Evolutionary conservation across 2,329 filamentous ascomycete species (phyloP).

Genomic region (Dothistroma septosporum): DNA sequence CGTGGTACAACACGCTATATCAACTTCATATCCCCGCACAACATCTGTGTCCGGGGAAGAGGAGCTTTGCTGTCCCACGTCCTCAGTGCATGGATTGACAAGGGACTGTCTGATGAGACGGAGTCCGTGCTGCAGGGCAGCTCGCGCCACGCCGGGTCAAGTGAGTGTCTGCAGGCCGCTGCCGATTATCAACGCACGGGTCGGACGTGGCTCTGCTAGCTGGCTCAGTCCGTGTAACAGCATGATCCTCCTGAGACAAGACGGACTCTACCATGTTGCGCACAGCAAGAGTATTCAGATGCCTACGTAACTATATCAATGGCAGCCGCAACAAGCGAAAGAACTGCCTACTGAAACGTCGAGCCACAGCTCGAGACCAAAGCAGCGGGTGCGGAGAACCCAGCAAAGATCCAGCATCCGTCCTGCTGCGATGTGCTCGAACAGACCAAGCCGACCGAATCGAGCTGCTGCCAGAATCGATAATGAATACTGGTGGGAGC

Average conservation of each 20-base stretch:
- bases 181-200: background rate
- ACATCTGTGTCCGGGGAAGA: constrained; percentile 19
- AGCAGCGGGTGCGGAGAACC: constrained; percentile 21
- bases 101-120: constrained; percentile 17
- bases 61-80: constrained; percentile 17
- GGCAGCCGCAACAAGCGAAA: background rate
- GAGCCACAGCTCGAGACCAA: constrained; percentile 12
- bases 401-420: constrained; percentile 8
- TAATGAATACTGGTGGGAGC: background rate
- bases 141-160: constrained; percentile 21
- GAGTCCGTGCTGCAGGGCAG: constrained; percentile 13
- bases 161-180: background rate
- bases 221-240: background rate
- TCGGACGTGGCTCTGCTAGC: background rate
- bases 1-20: constrained; percentile 22
- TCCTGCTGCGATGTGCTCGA: background rate
- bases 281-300: background rate
- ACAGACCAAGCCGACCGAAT: background rate
- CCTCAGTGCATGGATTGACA: constrained; percentile 16
- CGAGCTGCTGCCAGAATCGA: background rate
- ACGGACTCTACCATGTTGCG: too few species aligned
- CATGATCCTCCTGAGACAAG: too few species aligned
- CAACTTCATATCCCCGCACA: constrained; percentile 24
- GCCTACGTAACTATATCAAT: background rate
- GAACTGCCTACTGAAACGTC: background rate